Conservation (phyloP, 2,329 filamentous ascomycete genomes). For the Phialocephala subalpina region DNA sequence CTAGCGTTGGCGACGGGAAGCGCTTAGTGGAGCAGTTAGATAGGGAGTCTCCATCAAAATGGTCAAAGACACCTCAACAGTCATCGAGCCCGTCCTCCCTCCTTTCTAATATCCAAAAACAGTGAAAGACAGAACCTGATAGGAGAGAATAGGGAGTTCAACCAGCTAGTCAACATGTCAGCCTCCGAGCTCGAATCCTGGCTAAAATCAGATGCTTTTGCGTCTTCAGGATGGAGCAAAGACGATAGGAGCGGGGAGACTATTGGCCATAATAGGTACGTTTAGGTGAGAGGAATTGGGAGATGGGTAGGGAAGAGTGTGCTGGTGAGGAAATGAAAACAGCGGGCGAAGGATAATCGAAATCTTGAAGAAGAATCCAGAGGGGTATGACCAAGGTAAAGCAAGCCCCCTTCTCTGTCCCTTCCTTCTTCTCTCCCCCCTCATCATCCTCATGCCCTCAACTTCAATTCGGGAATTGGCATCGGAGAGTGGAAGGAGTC, state of each 20-base stretch:
- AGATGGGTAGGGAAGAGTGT: background rate
- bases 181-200: slow-evolving; percentile 66
- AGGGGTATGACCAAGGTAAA: slow-evolving; percentile 61
- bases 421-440: too few species aligned
- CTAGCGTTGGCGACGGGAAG: too few species aligned
- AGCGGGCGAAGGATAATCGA: slow-evolving; percentile 70
- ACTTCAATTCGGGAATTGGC: too few species aligned
- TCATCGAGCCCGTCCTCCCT: slow-evolving; percentile 51
- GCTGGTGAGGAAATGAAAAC: slow-evolving; percentile 20
- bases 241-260: slow-evolving; percentile 66
- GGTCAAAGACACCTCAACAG: slow-evolving; percentile 59
- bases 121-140: too few species aligned
- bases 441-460: too few species aligned
- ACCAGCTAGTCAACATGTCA: slow-evolving; percentile 72
- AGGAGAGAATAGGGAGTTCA: slow-evolving; percentile 70
- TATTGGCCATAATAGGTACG: slow-evolving; percentile 65
- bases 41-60: too few species aligned
- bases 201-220: slow-evolving; percentile 66
- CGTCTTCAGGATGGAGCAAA: slow-evolving; percentile 66
- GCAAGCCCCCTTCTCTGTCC: too few species aligned
- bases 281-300: background rate
- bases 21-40: too few species aligned
- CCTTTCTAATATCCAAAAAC: too few species aligned
- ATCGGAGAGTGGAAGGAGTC: background rate
- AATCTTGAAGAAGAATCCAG: slow-evolving; percentile 68